Conservation (phyloP, 2,329 filamentous ascomycete species). For the Colletotrichum sp. region DNA sequence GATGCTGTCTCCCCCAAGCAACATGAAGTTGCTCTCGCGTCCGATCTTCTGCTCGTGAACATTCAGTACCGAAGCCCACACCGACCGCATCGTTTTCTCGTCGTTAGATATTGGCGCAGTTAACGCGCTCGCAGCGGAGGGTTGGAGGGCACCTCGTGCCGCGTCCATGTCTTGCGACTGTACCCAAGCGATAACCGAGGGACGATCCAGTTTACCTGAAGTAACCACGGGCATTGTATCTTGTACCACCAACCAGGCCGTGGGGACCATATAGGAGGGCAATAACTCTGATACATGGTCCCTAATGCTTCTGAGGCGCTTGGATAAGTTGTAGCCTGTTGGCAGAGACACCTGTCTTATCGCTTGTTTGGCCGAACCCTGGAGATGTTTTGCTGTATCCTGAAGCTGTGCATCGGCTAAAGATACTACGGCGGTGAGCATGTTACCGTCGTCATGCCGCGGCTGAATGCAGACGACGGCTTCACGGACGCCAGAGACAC, state of each 20-base stretch:
- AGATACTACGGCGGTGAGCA: neutral
- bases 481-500: neutral
- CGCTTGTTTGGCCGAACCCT: neutral
- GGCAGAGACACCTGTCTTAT: neutral
- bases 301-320: neutral
- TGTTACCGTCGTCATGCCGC: neutral
- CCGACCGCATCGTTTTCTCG: neutral
- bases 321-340: neutral
- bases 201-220: neutral
- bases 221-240: neutral
- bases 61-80: neutral
- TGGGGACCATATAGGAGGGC: neutral
- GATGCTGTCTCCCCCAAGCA: neutral
- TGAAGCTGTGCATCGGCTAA: neutral
- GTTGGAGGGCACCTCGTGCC: neutral
- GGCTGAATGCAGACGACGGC: neutral
- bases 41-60: neutral
- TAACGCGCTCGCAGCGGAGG: neutral
- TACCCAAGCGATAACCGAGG: neutral
- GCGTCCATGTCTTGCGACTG: neutral
- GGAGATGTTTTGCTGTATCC: neutral
- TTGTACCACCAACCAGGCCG: neutral
- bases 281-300: neutral
- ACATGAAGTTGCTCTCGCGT: neutral
- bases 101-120: neutral